These are phyloP conservation scores for Fraxinus ornus DNA, from an alignment of 305 asterid genomes.

Conservation along the genomic window DNA sequence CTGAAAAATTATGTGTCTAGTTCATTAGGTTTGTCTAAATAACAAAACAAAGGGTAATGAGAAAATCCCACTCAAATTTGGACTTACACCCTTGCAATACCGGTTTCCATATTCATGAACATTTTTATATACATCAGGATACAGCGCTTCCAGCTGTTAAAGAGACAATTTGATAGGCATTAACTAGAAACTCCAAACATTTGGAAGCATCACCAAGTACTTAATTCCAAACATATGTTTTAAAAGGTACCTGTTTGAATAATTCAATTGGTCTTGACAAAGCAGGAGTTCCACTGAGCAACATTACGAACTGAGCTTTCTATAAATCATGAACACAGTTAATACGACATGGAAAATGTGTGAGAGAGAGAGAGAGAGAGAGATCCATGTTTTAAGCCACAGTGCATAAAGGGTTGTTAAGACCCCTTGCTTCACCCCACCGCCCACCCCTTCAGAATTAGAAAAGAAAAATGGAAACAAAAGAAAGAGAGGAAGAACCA, in stretches of 20 bases:
- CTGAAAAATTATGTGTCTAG: constrained; percentile 35
- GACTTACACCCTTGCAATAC: constrained; percentile 99
- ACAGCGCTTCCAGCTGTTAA: constrained; percentile 87
- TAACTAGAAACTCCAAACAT: constrained; percentile 21
- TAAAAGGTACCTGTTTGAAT: constrained; percentile 69
- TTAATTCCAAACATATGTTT: constrained; percentile 6
- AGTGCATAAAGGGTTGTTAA: background rate
- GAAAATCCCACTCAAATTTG: constrained; percentile 22
- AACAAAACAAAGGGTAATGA: constrained; percentile 10
- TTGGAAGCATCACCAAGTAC: constrained; percentile 19
- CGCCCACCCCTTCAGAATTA: background rate
- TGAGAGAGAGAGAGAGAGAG: background rate
- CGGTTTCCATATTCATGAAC: constrained; percentile 91
- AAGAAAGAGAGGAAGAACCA: constrained; percentile 1
- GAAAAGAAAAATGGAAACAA: constrained; percentile 6
- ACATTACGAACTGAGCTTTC: constrained; percentile 80
- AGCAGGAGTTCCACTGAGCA: constrained; percentile 99
- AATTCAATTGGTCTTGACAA: constrained; percentile 94
- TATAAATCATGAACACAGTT: constrained; percentile 35
- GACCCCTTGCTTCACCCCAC: background rate
- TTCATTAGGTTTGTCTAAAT: constrained; percentile 17
- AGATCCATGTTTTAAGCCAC: constrained; percentile 11
- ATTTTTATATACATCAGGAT: constrained; percentile 79
- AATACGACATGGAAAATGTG: constrained; percentile 17
- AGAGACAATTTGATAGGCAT: constrained; percentile 12